phyloP scores from a whole-genome alignment of 2,329 filamentous ascomycete species.

The Nigrospora oryzae region DNA sequence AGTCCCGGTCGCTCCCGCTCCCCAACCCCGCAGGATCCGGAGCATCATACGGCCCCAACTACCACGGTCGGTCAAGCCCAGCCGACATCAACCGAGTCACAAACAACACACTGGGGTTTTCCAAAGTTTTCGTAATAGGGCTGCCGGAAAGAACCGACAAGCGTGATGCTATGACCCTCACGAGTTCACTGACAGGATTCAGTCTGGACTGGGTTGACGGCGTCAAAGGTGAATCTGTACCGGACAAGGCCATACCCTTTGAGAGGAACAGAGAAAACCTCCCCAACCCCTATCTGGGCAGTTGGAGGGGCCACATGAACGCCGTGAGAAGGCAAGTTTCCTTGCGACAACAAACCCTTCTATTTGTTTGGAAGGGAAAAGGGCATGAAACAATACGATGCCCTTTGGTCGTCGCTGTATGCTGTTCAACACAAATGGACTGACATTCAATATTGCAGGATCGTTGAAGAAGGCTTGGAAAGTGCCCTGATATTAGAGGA shows the following conservation, averaged over 20 bases:
- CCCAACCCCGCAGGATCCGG: neutral
- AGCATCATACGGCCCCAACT: neutral
- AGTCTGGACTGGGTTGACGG: conserved; percentile 34
- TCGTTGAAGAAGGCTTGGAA: conserved; percentile 23
- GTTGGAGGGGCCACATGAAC: conserved; percentile 31
- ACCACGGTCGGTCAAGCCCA: neutral
- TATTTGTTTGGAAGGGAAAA: too few species aligned
- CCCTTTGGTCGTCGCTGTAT: too few species aligned
- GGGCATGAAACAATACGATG: too few species aligned
- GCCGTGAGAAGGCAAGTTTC: conserved; percentile 17
- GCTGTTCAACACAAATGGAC: neutral
- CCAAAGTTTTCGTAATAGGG: conserved; percentile 29
- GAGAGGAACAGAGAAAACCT: conserved; percentile 16
- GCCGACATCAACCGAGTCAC: conserved; percentile 7
- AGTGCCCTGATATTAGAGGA: conserved; percentile 30
- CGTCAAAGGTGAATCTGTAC: conserved; percentile 27
- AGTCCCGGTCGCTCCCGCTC: neutral
- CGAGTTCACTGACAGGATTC: conserved; percentile 30
- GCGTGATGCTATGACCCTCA: conserved; percentile 35
- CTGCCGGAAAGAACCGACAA: conserved; percentile 39
- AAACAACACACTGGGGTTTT: conserved; percentile 19
- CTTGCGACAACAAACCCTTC: neutral
- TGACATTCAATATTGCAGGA: conserved; percentile 8
- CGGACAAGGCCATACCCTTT: conserved; percentile 32
- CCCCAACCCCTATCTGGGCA: conserved; percentile 26